Percentiles rank a stretch among this genome's conserved stretches.
These are phyloP conservation scores for Quercus ilex DNA, from an alignment of 306 rosid species.

Conservation along the genomic window DNA sequence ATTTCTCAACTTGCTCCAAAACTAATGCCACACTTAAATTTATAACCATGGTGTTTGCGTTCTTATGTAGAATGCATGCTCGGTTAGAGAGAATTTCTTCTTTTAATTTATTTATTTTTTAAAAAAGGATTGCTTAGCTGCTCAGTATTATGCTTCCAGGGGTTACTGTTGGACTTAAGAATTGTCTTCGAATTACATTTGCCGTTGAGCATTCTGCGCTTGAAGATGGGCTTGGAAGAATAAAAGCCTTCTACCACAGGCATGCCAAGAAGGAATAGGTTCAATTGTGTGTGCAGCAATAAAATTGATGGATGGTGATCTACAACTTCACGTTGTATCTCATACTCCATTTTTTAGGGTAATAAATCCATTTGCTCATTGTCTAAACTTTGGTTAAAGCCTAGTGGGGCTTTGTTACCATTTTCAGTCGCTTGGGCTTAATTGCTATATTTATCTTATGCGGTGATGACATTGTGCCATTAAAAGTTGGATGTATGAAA, in stretches of 20 bases:
- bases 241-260: slow-evolving; percentile 46
- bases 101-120: too few species aligned
- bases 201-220: slow-evolving; percentile 37
- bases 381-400: not conserved
- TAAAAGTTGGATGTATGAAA: not conserved
- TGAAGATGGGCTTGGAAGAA: slow-evolving; percentile 51
- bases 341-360: not conserved
- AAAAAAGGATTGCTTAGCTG: not conserved
- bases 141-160: slow-evolving; percentile 37
- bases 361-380: not conserved
- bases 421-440: not conserved
- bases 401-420: not conserved
- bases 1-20: too few species aligned
- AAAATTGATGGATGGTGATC: not conserved
- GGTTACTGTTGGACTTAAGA: slow-evolving; percentile 52
- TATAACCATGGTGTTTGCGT: too few species aligned
- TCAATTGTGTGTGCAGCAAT: not conserved
- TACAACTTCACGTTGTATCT: not conserved
- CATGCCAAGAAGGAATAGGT: slow-evolving; percentile 28
- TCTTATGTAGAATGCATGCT: too few species aligned
- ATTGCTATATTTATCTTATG: too few species aligned
- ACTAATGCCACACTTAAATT: too few species aligned
- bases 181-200: slow-evolving; percentile 53
- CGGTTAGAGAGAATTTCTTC: not conserved
- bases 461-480: not conserved